Evolutionary conservation across 2,329 filamentous ascomycete species (phyloP).

Genomic region (Thielaviopsis musarum): DNA sequence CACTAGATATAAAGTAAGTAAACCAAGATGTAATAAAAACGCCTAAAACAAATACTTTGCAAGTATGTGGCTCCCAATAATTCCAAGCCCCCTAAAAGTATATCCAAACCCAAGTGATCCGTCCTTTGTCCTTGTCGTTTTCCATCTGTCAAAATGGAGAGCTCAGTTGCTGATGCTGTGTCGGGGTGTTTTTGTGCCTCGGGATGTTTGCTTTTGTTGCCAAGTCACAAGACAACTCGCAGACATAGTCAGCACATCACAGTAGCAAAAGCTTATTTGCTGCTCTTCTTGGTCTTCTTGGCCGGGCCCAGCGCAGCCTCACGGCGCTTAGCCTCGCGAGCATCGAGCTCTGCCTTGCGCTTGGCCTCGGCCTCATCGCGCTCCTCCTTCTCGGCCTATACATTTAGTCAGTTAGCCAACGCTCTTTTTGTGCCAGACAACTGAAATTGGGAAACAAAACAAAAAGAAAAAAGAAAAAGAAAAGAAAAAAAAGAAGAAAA

Average conservation of each 20-base stretch:
- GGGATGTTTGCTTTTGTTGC: too few relatives aligned
- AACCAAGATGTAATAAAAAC: neutral
- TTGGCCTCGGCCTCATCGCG: constrained; percentile 32
- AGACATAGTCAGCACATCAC: neutral
- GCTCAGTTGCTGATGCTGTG: too few relatives aligned
- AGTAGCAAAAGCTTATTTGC: neutral
- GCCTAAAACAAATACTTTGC: neutral
- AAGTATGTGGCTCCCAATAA: neutral
- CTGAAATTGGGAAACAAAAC: too few relatives aligned
- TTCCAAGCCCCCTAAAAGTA: neutral
- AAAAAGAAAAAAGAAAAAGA: neutral
- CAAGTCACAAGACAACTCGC: too few relatives aligned
- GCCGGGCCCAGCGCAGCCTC: constrained; percentile 33
- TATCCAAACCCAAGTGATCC: neutral
- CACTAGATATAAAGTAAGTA: too few relatives aligned
- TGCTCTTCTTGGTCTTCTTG: constrained; percentile 26
- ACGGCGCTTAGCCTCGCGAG: constrained; percentile 38
- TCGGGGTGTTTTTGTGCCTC: too few relatives aligned
- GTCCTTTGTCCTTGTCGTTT: neutral
- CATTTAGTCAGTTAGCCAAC: neutral
- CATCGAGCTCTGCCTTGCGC: constrained; percentile 34
- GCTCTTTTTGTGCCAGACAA: too few relatives aligned
- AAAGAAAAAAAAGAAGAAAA: neutral
- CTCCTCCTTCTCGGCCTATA: constrained; percentile 41
- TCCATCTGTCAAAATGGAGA: too few relatives aligned